phyloP scores from a whole-genome alignment of 345 rosid species.

The Pistacia vera region DNA sequence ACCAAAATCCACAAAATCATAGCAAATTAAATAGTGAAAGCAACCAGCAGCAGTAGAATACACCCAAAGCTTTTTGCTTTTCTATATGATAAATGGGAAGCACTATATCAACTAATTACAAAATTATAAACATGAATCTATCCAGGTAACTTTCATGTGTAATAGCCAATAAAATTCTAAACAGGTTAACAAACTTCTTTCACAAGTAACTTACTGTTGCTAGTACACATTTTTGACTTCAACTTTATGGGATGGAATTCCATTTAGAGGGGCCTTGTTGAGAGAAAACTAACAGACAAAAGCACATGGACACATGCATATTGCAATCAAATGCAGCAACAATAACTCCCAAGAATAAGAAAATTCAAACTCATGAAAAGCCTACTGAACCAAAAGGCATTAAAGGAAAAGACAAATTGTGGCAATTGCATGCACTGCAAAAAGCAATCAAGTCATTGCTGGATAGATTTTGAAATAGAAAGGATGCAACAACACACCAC shows the following conservation, averaged over 20 bases:
- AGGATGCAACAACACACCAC: slow-evolving; percentile 43
- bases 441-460: background rate
- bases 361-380: background rate
- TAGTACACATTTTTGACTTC: background rate
- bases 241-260: background rate
- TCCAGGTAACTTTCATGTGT: background rate
- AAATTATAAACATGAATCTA: background rate
- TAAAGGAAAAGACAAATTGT: background rate
- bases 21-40: background rate
- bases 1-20: background rate
- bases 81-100: background rate
- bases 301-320: background rate
- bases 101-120: background rate
- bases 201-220: background rate
- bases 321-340: background rate
- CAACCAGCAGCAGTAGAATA: background rate
- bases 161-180: background rate
- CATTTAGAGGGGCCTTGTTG: background rate
- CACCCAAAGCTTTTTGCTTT: background rate
- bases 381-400: background rate
- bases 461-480: background rate
- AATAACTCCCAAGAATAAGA: background rate
- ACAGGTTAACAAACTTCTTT: background rate
- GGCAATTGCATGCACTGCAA: background rate
- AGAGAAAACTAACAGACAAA: background rate